phyloP scores from a whole-genome alignment of 306 rosid genomes.

The Medicago truncatula region DNA sequence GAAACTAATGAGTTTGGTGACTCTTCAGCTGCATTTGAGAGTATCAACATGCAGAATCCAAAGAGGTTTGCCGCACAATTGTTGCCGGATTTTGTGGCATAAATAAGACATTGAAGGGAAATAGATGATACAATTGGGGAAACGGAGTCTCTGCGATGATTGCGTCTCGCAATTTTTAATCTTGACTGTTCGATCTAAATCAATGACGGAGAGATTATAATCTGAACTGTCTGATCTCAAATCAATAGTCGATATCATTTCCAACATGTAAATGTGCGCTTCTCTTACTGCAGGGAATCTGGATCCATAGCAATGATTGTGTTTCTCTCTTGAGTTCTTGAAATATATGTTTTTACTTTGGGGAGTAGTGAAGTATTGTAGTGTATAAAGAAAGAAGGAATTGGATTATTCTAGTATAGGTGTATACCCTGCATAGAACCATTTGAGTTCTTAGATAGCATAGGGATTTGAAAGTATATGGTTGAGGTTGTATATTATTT shows the following conservation, averaged over 20 bases:
- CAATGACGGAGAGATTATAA: neutral
- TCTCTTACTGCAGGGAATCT: neutral
- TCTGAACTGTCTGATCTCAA: neutral
- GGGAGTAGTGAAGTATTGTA: conserved; percentile 54
- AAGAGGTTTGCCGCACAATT: conserved; percentile 92
- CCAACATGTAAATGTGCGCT: neutral
- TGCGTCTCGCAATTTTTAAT: neutral
- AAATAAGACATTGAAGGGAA: conserved; percentile 32
- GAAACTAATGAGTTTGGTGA: conserved; percentile 74
- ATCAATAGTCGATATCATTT: neutral
- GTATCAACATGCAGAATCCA: conserved; percentile 84
- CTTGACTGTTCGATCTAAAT: neutral
- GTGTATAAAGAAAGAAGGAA: conserved; percentile 75
- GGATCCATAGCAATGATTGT: neutral
- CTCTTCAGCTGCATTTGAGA: conserved; percentile 77
- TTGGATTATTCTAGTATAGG: conserved; percentile 79
- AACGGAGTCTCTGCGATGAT: no score
- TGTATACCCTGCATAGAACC: conserved; percentile 75
- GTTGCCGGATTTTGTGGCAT: conserved; percentile 89
- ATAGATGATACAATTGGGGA: neutral
- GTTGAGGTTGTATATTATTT: conserved; percentile 92
- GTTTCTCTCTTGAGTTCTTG: conserved; percentile 44
- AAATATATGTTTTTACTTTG: conserved; percentile 35
- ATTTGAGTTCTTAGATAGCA: conserved; percentile 70
- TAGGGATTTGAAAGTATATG: conserved; percentile 78